Evolutionary conservation across 768 basidiomycete species (phyloP), one percentile per base, ranked within the genome.

Genomic region (Lactarius evosmus): DNA sequence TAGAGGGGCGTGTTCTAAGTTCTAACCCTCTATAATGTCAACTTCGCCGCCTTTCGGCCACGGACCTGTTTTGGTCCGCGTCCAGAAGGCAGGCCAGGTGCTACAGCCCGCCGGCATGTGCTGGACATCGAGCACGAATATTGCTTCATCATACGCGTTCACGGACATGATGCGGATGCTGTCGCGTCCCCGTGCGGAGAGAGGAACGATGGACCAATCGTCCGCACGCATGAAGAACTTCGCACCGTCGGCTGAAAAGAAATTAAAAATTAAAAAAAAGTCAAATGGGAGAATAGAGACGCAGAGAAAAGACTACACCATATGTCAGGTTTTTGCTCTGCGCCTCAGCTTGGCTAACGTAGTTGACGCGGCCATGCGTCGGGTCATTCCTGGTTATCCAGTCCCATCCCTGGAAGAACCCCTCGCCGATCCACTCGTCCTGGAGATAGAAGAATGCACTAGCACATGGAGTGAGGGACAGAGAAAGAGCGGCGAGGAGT

Each of bases 71-170:
- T n/a, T 58, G 62, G 81, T 82, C 63, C 80, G 61, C 36, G 83
- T 82, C 85, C 85, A 85, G 69, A 81, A 85, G 2, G 85, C 85
- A 3, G 85, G 85, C 85, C 85, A 87, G 19, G 83, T 83, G 19
- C 70, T 74, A 63, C 82, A 83, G 33, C 85, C 85, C 58, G 75
- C 72, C 1, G 85, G 85, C 83, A 87, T 86, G 70, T 86, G 85
- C 46, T 71, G 56, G 32, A 86, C 60, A 63, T 85, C 83, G 40
- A 85, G 74, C 9, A 86, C 73, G 16, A 80, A 68, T 30, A 85
- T 66, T 9, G 78, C 75, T 19, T 85, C 82, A 32, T 67, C 72
- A 67, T 80, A 84, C 2, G 79, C 76, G 3, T 65, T 63, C 29
- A 76, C 69, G 8, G 85, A 85, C 16, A 66, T 70, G 59, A 86